Evolutionary conservation across 106 monocot species (phyloP), one percentile per base, ranked within the genome.

Genomic region (Acorus calamus): DNA sequence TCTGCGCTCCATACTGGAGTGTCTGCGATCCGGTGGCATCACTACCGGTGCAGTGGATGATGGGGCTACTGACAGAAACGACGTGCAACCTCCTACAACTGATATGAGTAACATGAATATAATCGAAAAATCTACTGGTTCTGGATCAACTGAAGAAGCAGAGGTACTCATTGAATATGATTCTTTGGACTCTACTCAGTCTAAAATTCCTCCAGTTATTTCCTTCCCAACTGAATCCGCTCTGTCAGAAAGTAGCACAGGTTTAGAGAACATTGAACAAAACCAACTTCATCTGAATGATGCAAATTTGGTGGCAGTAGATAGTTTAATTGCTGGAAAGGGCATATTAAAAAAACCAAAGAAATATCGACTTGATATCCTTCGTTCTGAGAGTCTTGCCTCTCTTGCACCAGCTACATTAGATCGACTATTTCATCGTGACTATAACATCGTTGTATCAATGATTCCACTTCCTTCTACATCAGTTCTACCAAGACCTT

Each of bases 381-480:
- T 99, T 68, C 85, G 92, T 5, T 99, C 92, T 71, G 98, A 99
- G 80, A 99, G 98, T 66, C 72, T 99, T 63, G 98, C 98, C 59
- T 69, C 98, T 67, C 88, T 99, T 68, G 66, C 88, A 57, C 79
- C 98, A 48, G 79, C 79, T 55, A 86, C 92, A 49, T 63, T 99
- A 63, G 87, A 99, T 61, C 76, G 86, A 11, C 55, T 99, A 65
- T 84, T 99, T 70, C 81, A 79, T 59, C 76, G 88, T 60, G 88
- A 99, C 68, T 99, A 99, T 74, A 92, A 99, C 69, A 86, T 99
- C 59, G 78, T 92, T 71, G 76, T 86, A 58, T 99, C 98, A 53
- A 99, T 99, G 98, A 69, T 86, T 77, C 92, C 98, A 13, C 92
- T 99, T 73, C 98, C 98, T 71, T 73, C 92, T 48, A 83, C 86